Evolutionary conservation across 192 early-diverging fungal species (phyloP), one percentile per base, ranked within the genome.

Genomic region (Thamnidium elegans): DNA sequence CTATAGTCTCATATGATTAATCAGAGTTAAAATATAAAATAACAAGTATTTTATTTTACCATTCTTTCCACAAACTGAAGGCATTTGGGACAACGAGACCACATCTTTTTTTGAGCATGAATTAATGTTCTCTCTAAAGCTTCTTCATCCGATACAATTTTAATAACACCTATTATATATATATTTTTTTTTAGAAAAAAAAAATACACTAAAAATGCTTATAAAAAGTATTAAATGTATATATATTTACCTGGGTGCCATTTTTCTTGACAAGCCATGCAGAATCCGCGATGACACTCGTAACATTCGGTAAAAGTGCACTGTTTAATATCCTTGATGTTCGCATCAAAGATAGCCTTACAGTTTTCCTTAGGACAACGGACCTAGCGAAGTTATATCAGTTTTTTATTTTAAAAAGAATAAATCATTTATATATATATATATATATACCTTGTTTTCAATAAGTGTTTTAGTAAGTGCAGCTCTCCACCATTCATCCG

Each of bases 11-110:
- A 26, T 26, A 2, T 26, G 26, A 26, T 26, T 26, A 26, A 26
- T 26, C 26, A 26, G 26, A 26, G 3, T 2, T 2, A 26, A 26
- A 26, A 26, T 1, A 26, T 26, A 26, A 26, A 26, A 26, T 2
- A 26, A 26, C 3, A 26, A 26, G 26, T 26, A 26, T 26, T 26
- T 2, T 26, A 26, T 26, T 26, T 60, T 60, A 17, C 58, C 9
- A 45, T 11, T 46, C 43, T 60, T 13, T 46, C 20, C 7, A 26
- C 58, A 46, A 46, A 45, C 13, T 19, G 14, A 20, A 7, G 7
- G 19, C 58, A 60, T 20, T 14, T 60, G 45, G 58, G 58, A 60
- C 58, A 60, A 44, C 58, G 58, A n/a, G 19, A 11, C 58, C 58
- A 60, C 7, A 14, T 11, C 1, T 60, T 45, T 45, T 60, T 19